Evolutionary conservation across 371 early-diverging fungal genomes (phyloP).

Genomic region (Funneliformis caledonium): DNA sequence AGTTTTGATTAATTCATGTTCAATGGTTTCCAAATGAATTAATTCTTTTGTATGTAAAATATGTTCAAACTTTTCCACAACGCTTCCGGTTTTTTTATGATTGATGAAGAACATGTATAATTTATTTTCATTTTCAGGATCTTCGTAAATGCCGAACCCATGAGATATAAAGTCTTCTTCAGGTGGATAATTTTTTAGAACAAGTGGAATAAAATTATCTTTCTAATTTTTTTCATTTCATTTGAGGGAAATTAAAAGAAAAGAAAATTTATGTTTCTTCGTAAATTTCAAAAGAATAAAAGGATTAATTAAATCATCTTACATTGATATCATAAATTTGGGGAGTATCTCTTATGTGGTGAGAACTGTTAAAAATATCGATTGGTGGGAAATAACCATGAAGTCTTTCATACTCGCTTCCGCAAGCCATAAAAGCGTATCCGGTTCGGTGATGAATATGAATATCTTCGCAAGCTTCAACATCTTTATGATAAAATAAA

Average conservation of each 20-base stretch:
- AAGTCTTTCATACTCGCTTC: conserved; percentile 42
- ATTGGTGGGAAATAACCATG: conserved; percentile 51
- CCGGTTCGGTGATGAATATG: conserved; percentile 53
- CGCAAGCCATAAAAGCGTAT: conserved; percentile 57
- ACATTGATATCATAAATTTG: conserved; percentile 25
- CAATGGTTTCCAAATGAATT: conserved; percentile 52
- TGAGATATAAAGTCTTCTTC: conserved; percentile 51
- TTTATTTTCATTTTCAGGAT: conserved; percentile 42
- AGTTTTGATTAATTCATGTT: conserved; percentile 51
- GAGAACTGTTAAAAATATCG: conserved; percentile 20
- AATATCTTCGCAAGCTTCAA: conserved; percentile 58
- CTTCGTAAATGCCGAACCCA: conserved; percentile 53
- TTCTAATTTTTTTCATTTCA: background rate
- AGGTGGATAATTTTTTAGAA: conserved; percentile 41
- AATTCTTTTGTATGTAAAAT: conserved; percentile 48
- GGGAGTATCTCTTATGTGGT: background rate
- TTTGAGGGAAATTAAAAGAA: background rate
- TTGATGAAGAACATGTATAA: conserved; percentile 54
- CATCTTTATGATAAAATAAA: conserved; percentile 24
- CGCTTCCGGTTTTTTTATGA: conserved; percentile 55
- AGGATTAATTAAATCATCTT: background rate
- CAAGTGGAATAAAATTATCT: background rate
- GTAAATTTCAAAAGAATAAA: background rate
- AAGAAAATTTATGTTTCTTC: background rate
- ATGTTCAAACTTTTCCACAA: conserved; percentile 55